phyloP scores from a whole-genome alignment of 1,284 basidiomycete species.

The Leccinum olivaceoglutinosum region DNA sequence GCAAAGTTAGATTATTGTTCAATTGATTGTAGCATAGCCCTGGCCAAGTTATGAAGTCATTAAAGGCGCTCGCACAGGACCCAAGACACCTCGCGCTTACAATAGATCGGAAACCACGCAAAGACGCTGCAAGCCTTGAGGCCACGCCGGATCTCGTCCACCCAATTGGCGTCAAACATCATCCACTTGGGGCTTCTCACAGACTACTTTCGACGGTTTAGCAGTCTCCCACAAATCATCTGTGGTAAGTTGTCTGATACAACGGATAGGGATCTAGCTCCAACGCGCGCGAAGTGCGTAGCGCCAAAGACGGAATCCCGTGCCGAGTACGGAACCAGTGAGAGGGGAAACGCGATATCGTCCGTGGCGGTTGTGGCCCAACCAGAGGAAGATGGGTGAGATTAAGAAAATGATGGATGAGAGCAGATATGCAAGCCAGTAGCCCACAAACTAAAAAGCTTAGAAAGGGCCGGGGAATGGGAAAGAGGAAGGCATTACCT shows the following conservation, averaged over 20 bases:
- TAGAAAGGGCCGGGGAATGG: neutral
- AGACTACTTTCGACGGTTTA: slow-evolving; percentile 55
- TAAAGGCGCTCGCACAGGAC: neutral
- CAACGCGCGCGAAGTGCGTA: slow-evolving; percentile 50
- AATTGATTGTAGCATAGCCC: slow-evolving; percentile 75
- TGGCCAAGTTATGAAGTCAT: slow-evolving; percentile 27
- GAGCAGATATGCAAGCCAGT: slow-evolving; percentile 65
- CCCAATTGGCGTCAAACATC: slow-evolving; percentile 74
- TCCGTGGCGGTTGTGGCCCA: slow-evolving; percentile 45
- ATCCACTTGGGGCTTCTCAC: slow-evolving; percentile 56
- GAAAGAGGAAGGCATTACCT: slow-evolving; percentile 33
- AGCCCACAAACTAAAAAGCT: slow-evolving; percentile 53
- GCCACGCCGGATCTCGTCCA: slow-evolving; percentile 79
- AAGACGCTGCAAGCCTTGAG: slow-evolving; percentile 85
- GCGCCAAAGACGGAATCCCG: slow-evolving; percentile 45
- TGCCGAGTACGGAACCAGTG: slow-evolving; percentile 68
- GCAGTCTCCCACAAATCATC: slow-evolving; percentile 76
- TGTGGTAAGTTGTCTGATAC: slow-evolving; percentile 45
- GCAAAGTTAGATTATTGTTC: slow-evolving; percentile 76
- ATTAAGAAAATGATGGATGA: slow-evolving; percentile 66
- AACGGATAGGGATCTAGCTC: slow-evolving; percentile 51
- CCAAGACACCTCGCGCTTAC: slow-evolving; percentile 33
- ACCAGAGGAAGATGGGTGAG: slow-evolving; percentile 65
- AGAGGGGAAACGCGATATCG: slow-evolving; percentile 68
- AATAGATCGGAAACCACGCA: slow-evolving; percentile 70